These are phyloP conservation scores for Calonectria ilicicola DNA, from an alignment of 2,329 filamentous ascomycete genomes.

Conservation along the genomic window DNA sequence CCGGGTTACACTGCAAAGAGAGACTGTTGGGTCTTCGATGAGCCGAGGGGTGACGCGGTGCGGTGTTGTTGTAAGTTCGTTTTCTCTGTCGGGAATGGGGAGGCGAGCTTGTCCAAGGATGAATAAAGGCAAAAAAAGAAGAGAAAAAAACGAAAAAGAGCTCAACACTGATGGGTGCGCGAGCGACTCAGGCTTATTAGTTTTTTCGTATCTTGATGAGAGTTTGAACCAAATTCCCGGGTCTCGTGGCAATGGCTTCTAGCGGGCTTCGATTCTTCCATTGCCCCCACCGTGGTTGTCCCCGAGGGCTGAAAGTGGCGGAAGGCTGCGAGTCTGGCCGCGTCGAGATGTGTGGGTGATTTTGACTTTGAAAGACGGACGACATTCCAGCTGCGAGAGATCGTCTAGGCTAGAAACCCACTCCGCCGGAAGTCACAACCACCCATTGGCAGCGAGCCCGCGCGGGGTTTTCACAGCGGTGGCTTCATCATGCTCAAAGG, in stretches of 20 bases:
- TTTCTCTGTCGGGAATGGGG: not conserved
- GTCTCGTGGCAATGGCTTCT: conserved; percentile 31
- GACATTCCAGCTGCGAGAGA: conserved; percentile 38
- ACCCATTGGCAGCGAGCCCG: conserved; percentile 9
- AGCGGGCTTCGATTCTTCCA: conserved; percentile 25
- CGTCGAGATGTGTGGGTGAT: conserved; percentile 30
- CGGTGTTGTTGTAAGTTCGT: not conserved
- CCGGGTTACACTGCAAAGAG: conserved; percentile 1
- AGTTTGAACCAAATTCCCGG: conserved; percentile 37
- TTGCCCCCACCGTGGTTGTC: conserved; percentile 31
- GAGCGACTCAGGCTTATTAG: conserved; percentile 15
- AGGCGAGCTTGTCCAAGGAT: not conserved
- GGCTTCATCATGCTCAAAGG: conserved; percentile 7
- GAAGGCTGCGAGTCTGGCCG: conserved; percentile 45
- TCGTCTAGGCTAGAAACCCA: not conserved
- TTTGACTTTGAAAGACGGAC: conserved; percentile 22
- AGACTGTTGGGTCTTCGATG: conserved; percentile 3
- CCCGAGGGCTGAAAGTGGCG: conserved; percentile 40
- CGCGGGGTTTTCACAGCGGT: not conserved
- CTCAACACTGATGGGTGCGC: not conserved
- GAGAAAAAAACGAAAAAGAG: not conserved
- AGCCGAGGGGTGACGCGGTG: not conserved
- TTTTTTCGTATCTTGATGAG: conserved; percentile 22
- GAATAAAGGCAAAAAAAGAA: not conserved
- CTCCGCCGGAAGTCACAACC: not conserved